phyloP scores from a whole-genome alignment of 805 yeast genomes.

The Maudiozyma barnettii region DNA sequence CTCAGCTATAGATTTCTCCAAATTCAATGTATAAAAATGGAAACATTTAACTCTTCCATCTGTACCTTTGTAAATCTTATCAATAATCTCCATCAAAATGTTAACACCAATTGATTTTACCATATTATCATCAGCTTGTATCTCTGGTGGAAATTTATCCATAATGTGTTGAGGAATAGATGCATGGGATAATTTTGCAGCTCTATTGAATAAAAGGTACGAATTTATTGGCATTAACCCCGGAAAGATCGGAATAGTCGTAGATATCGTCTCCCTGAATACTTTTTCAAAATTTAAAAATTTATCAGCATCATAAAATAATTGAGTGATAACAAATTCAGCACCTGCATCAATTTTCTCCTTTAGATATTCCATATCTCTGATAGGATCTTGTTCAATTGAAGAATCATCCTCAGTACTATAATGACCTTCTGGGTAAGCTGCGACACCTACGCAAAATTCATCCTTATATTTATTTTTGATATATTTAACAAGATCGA shows the following conservation, averaged over 20 bases:
- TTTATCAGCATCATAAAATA: constrained; percentile 80
- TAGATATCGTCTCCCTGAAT: constrained; percentile 35
- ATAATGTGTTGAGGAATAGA: constrained; percentile 54
- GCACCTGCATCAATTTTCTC: constrained; percentile 93
- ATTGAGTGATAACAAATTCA: constrained; percentile 82
- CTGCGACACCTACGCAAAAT: constrained; percentile 94
- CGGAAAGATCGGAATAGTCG: constrained; percentile 57
- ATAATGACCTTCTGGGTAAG: constrained; percentile 89
- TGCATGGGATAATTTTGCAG: constrained; percentile 84
- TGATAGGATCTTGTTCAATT: constrained; percentile 50
- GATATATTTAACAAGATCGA: constrained; percentile 78
- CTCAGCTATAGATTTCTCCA: constrained; percentile 87
- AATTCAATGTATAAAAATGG: constrained; percentile 86
- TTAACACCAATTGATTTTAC: constrained; percentile 81
- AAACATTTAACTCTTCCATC: constrained; percentile 61
- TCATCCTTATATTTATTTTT: constrained; percentile 60
- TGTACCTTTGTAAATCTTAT: constrained; percentile 44
- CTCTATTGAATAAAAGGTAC: constrained; percentile 70
- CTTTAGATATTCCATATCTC: constrained; percentile 69
- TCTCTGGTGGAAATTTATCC: constrained; percentile 43
- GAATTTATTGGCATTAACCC: constrained; percentile 91
- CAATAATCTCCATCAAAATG: constrained; percentile 53
- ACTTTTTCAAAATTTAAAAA: constrained; percentile 55
- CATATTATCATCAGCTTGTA: constrained; percentile 63
- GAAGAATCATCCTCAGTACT: constrained; percentile 13